Evolutionary conservation across 208 protist species (phyloP), one percentile per base, ranked within the genome.

Genomic region (Leishmania lainsoni): DNA sequence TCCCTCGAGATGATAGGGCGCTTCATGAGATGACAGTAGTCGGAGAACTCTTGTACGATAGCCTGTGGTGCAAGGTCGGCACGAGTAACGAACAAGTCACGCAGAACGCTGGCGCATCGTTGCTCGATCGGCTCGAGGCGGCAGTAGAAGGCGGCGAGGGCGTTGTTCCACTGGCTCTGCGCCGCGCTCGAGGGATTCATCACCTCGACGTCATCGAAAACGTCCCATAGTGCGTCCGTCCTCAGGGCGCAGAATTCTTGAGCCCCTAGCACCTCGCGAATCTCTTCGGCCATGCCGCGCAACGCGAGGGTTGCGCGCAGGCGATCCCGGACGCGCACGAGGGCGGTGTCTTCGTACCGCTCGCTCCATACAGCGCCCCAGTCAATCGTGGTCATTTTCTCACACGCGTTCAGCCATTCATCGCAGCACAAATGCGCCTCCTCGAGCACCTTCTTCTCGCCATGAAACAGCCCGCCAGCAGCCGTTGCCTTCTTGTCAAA

Each of bases 71-170:
- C 81, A n/a, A 96, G 86, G 22, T 89, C 92, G 29, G 84, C 83
- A 45, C 89, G 88, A 48, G 89, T 78, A 35, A 89, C 75, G 75
- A 97, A 96, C 72, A 97, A 91, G 52, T 98, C 90, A 17, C 89
- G 84, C 51, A 98, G 88, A 29, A 89, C 88, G 26, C 81, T 75
- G 3, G 95, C 94, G 68, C 93, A 97, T 45, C 91, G 92, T 65
- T 97, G 93, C 79, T 97, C 95, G 75, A 96, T 85, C 5, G 93
- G 92, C 70, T 97, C 92, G 32, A 97, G 78, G n/a, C 93, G 91
- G 14, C 93, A 85, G 81, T 97, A 93, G 82, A 95, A 98, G 8
- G 91, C 83, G 73, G 81, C 89, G 32, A 96, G 78, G 17, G 83
- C 89, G 32, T 82, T 58, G 65, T 84, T 83, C 95, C 95, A 98